Evolutionary conservation across 179 eudicot species (phyloP), one percentile per base, ranked within the genome.

Genomic region (Beta lomatogona): DNA sequence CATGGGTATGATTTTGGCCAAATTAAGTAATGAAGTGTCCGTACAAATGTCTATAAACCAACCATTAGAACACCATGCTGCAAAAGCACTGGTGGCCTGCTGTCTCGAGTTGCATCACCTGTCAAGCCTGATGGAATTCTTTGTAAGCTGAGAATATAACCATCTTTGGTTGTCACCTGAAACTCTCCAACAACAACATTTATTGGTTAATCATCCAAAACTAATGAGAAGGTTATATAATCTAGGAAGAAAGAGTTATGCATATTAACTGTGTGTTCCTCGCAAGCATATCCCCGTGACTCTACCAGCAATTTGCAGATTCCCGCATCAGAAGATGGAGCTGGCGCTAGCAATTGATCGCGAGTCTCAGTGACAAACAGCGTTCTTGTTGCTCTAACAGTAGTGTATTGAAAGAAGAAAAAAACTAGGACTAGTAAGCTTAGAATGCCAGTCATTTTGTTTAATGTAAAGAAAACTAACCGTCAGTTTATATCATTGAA

Each of bases 41-140:
- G 41, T 36, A 36, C 41, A 36, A 36, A 36, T 36, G 41, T 36
- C 41, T 36, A 36, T 31, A 36, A 67, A 60, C 87, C 77, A 46
- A 90, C 95, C 89, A 90, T 82, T 18, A 89, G 73, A 76, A 92
- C 77, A 9, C 97, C 95, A 78, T 93, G 97, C 76, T 93, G 97
- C 66, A 93, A 72, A 59, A 92, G 91, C 61, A 93, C 93, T 28
- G 97, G 93, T 59, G 89, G 82, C 79, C 86, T 87, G 53, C 71
- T 19, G 50, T 80, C 55, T 21, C n/a, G 68, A 48, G 58, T 72
- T 48, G 44, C 54, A 13, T 80, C 81, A 16, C 80, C 82, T 12
- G 87, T 76, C 58, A 83, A 64, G 16, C 92, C 91, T 6, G 6
- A 63, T 6, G 95, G 97, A 78, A 93, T 92, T 77, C 91, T 89